Evolutionary conservation across 2,329 filamentous ascomycete genomes (phyloP).

Genomic region (Dendrostoma leiphaemia): DNA sequence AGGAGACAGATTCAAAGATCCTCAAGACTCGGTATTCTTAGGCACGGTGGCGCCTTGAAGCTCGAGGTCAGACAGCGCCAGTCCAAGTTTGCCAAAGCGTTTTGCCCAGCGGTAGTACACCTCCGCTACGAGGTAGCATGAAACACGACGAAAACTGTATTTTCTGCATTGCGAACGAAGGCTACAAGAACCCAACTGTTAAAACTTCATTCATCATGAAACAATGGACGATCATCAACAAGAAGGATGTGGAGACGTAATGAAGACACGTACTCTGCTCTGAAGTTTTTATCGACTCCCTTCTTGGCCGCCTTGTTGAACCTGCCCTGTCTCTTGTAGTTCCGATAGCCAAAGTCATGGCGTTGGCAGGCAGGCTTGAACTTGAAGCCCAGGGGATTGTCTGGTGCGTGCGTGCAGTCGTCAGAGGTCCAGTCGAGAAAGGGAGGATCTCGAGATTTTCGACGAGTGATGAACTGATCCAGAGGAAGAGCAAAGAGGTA

Average conservation of each 20-base stretch:
- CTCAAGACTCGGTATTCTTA: no score
- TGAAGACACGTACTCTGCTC: constrained; percentile 39
- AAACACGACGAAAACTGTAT: background rate
- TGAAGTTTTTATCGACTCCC: constrained; percentile 51
- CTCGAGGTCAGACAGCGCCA: background rate
- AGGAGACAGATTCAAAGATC: no score
- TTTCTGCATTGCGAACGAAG: background rate
- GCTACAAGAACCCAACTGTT: background rate
- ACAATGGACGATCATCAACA: no score
- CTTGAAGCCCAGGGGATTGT: constrained; percentile 43
- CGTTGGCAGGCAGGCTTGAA: constrained; percentile 47
- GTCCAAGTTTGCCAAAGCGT: background rate
- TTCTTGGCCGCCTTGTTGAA: constrained; percentile 41
- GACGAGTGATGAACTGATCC: constrained; percentile 37
- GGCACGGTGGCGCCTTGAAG: background rate
- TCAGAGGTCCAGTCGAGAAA: constrained; percentile 40
- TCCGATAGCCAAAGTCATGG: constrained; percentile 57
- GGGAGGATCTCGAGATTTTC: constrained; percentile 37
- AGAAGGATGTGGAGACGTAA: no score
- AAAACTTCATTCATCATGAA: no score
- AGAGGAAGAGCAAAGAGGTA: constrained; percentile 45
- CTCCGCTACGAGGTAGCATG: background rate
- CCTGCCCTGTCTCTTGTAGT: constrained; percentile 48
- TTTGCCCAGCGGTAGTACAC: background rate
- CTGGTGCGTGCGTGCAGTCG: constrained; percentile 39